These are phyloP conservation scores for Solanum hybrid DNA, from an alignment of 305 asterid species.

Conservation along the genomic window DNA sequence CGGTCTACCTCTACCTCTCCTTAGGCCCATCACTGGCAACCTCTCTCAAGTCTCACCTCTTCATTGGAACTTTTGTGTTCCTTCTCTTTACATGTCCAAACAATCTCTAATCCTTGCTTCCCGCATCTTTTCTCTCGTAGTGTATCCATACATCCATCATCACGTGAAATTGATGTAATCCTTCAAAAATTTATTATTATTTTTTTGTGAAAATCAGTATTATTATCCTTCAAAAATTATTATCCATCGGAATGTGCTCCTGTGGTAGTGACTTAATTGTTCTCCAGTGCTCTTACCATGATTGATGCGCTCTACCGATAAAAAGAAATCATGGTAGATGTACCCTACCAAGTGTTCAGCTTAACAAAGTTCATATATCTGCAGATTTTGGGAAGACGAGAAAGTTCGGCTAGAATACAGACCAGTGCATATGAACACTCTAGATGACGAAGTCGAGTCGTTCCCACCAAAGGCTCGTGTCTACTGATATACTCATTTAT, in stretches of 20 bases:
- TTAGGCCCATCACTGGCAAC: not conserved
- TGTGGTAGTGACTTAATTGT: not conserved
- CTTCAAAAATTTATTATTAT: not conserved
- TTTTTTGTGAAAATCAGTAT: not conserved
- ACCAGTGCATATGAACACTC: conserved; percentile 87
- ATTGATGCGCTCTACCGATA: not conserved
- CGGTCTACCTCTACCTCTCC: not conserved
- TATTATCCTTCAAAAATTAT: not conserved
- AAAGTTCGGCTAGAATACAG: conserved; percentile 76
- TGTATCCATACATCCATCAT: not conserved
- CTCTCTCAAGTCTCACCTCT: not conserved
- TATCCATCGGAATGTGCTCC: not conserved
- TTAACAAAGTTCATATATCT: not conserved
- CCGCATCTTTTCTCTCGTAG: not conserved
- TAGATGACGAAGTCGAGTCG: conserved; percentile 79
- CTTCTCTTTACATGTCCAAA: not conserved
- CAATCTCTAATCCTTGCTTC: not conserved
- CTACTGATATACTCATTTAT: conserved; percentile 22
- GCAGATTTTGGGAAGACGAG: conserved; percentile 93
- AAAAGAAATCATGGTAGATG: not conserved
- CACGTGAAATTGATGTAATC: not conserved
- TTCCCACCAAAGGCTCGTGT: conserved; percentile 99
- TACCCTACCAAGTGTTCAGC: not conserved
- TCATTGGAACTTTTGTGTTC: not conserved
- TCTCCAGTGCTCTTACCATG: not conserved